A percentile compares a stretch with the other conserved stretches of the same genome.
Conservation (phyloP, 1,139 yeast species). For the Geotrichum histeridarum region DNA sequence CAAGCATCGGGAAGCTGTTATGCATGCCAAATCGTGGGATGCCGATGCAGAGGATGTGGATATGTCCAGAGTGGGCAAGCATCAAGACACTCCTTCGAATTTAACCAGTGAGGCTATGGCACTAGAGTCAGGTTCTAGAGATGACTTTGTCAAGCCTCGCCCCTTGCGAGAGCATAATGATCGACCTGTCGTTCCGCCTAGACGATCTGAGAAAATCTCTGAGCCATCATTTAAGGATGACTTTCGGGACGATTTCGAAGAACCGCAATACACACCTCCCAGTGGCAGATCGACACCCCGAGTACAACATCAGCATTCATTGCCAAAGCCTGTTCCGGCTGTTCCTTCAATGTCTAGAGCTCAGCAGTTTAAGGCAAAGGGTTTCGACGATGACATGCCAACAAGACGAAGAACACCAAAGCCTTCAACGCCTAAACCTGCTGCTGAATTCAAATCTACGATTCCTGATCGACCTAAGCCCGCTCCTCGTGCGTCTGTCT, state of each 20-base stretch:
- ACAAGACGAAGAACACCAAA: conserved; percentile 24
- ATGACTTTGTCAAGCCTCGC: conserved; percentile 3
- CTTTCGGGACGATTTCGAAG: conserved; percentile 18
- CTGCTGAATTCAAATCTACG: conserved; percentile 14
- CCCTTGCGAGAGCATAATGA: neutral
- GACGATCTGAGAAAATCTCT: neutral
- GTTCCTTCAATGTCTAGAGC: conserved; percentile 16
- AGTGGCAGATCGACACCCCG: neutral
- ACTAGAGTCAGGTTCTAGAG: conserved; percentile 12
- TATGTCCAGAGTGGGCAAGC: conserved; percentile 5
- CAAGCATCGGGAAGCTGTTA: conserved; percentile 14
- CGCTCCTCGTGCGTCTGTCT: conserved; percentile 29
- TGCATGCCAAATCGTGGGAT: conserved; percentile 16
- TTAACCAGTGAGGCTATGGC: conserved; percentile 21
- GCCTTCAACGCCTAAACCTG: conserved; percentile 3
- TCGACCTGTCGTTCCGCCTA: neutral
- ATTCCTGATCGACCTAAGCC: conserved; percentile 21
- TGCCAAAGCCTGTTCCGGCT: conserved; percentile 1
- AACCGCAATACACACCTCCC: conserved; percentile 12
- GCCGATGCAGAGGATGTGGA: conserved; percentile 23
- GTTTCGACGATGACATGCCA: conserved; percentile 28
- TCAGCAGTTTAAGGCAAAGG: conserved; percentile 20
- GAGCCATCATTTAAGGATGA: conserved; percentile 8
- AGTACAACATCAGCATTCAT: neutral
- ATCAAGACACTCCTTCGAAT: neutral